Evolutionary conservation across 176 grass and related monocot species (phyloP).

Genomic region (Avena sativa): DNA sequence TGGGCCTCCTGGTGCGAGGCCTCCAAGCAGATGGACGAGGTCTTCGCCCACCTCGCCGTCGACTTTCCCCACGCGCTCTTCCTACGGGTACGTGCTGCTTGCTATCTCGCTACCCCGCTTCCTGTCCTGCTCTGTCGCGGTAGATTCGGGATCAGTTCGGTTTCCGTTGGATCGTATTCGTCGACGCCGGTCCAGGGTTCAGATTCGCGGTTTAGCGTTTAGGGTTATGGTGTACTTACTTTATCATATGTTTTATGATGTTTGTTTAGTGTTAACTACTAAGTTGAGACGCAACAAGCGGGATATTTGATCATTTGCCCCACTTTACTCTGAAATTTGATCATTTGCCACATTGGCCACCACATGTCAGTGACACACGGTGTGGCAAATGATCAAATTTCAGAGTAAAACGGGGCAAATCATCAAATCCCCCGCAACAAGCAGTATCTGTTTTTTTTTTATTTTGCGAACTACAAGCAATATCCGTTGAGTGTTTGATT

Average conservation of each 20-base stretch:
- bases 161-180: neutral
- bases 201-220: neutral
- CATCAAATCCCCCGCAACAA: too few relatives aligned
- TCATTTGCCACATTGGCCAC: too few relatives aligned
- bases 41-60: conserved; percentile 88
- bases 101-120: neutral
- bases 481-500: neutral
- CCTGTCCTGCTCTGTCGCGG: neutral
- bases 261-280: neutral
- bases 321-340: too few relatives aligned
- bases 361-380: too few relatives aligned
- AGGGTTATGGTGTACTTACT: conserved; percentile 2
- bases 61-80: conserved; percentile 85
- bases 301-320: too few relatives aligned
- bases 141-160: conserved; percentile 26
- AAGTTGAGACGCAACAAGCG: neutral
- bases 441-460: too few relatives aligned
- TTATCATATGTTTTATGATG: neutral
- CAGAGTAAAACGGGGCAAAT: too few relatives aligned
- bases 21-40: conserved; percentile 99
- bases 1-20: conserved; percentile 97
- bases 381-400: too few relatives aligned
- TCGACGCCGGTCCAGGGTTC: neutral
- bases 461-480: too few relatives aligned
- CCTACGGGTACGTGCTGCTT: conserved; percentile 53